A percentile compares a stretch with the other conserved stretches of the same genome.
These are phyloP conservation scores for Cnidoscolus chayamansa DNA, from an alignment of 441 rosid genomes.

Conservation along the genomic window DNA sequence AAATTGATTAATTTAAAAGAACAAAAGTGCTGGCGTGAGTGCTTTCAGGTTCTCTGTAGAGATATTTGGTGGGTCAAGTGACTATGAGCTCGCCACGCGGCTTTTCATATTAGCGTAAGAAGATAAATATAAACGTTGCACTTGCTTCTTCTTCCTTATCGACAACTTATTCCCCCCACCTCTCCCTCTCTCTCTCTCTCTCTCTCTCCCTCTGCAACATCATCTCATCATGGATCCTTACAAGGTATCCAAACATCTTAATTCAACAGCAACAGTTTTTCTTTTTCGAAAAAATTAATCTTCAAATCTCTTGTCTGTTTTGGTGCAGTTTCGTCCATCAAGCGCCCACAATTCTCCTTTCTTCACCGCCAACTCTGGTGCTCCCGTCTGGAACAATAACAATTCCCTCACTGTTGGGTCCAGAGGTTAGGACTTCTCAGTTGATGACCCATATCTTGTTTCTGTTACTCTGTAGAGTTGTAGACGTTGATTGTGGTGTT, in stretches of 20 bases:
- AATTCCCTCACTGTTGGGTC: conserved; percentile 79
- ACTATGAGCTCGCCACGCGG: not conserved
- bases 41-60: not conserved
- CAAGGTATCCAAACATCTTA: conserved; percentile 43
- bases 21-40: no score
- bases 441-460: no score
- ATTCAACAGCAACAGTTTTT: not conserved
- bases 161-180: not conserved
- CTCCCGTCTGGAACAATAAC: conserved; percentile 85
- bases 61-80: not conserved
- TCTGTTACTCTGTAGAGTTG: no score
- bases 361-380: conserved; percentile 84
- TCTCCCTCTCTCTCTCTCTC: not conserved
- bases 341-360: conserved; percentile 65
- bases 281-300: no score
- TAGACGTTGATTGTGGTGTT: not conserved
- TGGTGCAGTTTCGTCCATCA: conserved; percentile 70
- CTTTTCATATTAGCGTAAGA: not conserved
- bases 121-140: not conserved
- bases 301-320: not conserved
- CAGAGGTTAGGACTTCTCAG: conserved; percentile 48
- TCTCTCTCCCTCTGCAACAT: not conserved
- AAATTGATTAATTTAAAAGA: no score
- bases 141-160: not conserved
- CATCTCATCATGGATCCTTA: conserved; percentile 59